Conservation (phyloP, 1,284 basidiomycete species). For the Rhodotorula sp. region DNA sequence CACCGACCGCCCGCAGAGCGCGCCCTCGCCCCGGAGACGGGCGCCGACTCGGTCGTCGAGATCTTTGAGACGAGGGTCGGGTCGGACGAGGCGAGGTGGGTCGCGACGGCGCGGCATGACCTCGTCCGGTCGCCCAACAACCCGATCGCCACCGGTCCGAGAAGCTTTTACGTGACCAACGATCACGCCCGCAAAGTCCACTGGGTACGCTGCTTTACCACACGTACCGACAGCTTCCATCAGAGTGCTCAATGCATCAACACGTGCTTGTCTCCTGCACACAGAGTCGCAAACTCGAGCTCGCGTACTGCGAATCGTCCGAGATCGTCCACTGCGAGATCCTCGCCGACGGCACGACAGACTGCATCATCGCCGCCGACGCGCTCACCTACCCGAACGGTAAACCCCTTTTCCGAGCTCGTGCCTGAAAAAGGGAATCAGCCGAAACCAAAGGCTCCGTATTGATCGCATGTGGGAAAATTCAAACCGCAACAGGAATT, state of each 20-base stretch:
- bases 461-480: too few relatives aligned
- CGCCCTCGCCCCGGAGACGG: constrained; percentile 53
- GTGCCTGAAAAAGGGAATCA: too few relatives aligned
- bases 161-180: constrained; percentile 65
- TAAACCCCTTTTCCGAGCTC: background rate
- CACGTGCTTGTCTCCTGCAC: background rate
- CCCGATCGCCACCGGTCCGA: constrained; percentile 58
- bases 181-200: constrained; percentile 60
- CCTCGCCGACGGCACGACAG: background rate
- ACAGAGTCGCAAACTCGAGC: constrained; percentile 22
- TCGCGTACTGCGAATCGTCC: constrained; percentile 16
- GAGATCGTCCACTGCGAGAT: constrained; percentile 38
- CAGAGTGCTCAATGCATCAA: background rate
- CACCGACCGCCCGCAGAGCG: constrained; percentile 57
- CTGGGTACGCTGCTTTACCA: constrained; percentile 44
- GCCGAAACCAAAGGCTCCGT: too few relatives aligned
- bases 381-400: constrained; percentile 41
- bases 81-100: constrained; percentile 55
- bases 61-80: constrained; percentile 62
- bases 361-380: constrained; percentile 36
- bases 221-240: background rate
- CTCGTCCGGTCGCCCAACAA: constrained; percentile 68
- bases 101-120: constrained; percentile 61
- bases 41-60: constrained; percentile 69
- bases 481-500: constrained; percentile 17